Evolutionary conservation across 108 stramenopile genomes (phyloP).

Genomic region (Licmophora abbreviata): DNA sequence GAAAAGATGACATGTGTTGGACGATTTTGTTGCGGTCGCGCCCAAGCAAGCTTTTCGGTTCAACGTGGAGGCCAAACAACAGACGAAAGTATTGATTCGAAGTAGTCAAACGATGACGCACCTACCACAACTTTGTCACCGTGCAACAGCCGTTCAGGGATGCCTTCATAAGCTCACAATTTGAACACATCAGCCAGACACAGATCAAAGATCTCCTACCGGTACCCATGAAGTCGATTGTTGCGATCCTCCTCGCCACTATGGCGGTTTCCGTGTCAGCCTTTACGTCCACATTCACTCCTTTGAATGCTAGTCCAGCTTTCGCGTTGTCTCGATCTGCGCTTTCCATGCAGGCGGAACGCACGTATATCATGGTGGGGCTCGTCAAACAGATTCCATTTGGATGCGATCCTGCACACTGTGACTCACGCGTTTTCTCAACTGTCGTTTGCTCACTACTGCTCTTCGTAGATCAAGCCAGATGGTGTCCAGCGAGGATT

Average conservation of each 20-base stretch:
- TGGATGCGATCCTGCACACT: not conserved
- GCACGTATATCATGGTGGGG: constrained; percentile 77
- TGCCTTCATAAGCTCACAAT: no score
- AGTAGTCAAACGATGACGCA: no score
- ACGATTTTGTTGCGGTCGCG: no score
- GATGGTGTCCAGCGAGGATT: constrained; percentile 76
- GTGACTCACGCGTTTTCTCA: not conserved
- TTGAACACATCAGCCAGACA: no score
- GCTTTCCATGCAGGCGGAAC: constrained; percentile 54
- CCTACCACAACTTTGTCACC: no score
- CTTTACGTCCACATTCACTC: constrained; percentile 8
- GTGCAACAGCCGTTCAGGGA: no score
- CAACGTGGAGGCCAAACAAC: no score
- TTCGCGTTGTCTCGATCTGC: constrained; percentile 15
- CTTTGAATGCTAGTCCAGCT: constrained; percentile 1
- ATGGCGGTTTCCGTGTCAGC: constrained; percentile 8
- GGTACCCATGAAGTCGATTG: constrained; percentile 29
- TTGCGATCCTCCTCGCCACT: constrained; percentile 12
- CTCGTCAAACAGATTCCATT: not conserved
- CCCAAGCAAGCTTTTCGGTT: no score
- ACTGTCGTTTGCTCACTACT: not conserved
- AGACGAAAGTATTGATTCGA: no score
- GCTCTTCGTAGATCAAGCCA: constrained; percentile 14
- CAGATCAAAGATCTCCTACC: no score
- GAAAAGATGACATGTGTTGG: no score